These are phyloP conservation scores for Potentilla sterilis DNA, from an alignment of 306 rosid genomes.

Conservation along the genomic window DNA sequence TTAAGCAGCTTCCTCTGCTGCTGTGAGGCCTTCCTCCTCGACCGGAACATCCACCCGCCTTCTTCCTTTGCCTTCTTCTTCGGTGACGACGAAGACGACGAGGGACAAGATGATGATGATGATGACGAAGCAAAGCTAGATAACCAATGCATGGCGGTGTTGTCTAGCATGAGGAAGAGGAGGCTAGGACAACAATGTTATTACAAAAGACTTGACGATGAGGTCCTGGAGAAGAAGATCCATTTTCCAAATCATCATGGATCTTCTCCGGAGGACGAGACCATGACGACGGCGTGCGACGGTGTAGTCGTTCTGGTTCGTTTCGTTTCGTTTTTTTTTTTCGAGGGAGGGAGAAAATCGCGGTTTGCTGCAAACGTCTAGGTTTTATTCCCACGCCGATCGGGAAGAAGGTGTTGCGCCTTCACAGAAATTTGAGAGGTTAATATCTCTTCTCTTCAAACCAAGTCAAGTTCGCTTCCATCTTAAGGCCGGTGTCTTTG, in stretches of 20 bases:
- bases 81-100: conserved; percentile 30
- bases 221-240: conserved; percentile 13
- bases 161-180: not conserved
- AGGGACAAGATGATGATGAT: conserved; percentile 30
- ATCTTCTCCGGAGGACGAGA: not conserved
- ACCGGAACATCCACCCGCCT: conserved; percentile 45
- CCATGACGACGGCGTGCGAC: not conserved
- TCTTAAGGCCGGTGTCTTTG: not conserved
- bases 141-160: conserved; percentile 66
- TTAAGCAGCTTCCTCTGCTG: conserved; percentile 36
- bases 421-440: conserved; percentile 3
- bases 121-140: conserved; percentile 37
- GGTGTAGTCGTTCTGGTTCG: not conserved
- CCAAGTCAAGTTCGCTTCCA: not conserved
- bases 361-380: conserved; percentile 4
- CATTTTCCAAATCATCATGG: not conserved
- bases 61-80: conserved; percentile 21
- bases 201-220: not conserved
- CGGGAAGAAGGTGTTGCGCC: not conserved
- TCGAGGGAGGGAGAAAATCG: not conserved
- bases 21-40: conserved; percentile 31
- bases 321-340: not conserved
- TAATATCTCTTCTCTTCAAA: not conserved
- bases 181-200: not conserved
- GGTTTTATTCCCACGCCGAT: not conserved